phyloP scores from a whole-genome alignment of 495 filamentous ascomycete species.

The Clavariopsis aquatica region DNA sequence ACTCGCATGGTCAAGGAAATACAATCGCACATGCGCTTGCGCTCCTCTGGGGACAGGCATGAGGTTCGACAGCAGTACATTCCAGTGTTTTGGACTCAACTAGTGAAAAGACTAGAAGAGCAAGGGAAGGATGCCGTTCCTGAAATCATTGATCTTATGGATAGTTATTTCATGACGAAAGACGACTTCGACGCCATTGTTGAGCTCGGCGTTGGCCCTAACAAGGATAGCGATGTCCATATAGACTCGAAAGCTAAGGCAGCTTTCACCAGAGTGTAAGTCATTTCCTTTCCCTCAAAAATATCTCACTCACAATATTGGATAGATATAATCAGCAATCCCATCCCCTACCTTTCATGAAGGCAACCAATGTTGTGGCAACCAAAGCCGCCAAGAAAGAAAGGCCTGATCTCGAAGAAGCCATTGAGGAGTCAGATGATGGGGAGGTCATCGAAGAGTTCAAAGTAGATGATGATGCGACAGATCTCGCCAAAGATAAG shows the following conservation, averaged over 20 bases:
- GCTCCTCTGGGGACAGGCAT: slow-evolving; percentile 85
- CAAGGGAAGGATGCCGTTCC: slow-evolving; percentile 47
- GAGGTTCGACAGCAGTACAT: slow-evolving; percentile 94
- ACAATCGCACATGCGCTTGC: slow-evolving; percentile 94
- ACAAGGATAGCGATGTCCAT: slow-evolving; percentile 70
- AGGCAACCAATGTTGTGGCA: slow-evolving; percentile 71
- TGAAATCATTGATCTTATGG: slow-evolving; percentile 79
- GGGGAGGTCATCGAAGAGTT: slow-evolving; percentile 62
- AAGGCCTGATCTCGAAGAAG: slow-evolving; percentile 92
- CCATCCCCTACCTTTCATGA: slow-evolving; percentile 95
- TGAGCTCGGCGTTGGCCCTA: slow-evolving; percentile 86
- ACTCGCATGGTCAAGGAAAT: slow-evolving; percentile 87
- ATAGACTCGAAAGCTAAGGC: slow-evolving; percentile 84
- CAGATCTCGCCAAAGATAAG: slow-evolving; percentile 89
- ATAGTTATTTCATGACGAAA: slow-evolving; percentile 92
- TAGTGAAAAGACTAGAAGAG: slow-evolving; percentile 60
- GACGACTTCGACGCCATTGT: slow-evolving; percentile 92
- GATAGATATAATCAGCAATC: slow-evolving; percentile 78
- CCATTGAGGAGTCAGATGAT: slow-evolving; percentile 88
- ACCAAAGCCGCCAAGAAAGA: slow-evolving; percentile 69
- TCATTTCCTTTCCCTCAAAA: slow-evolving; percentile 20
- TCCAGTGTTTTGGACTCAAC: slow-evolving; percentile 79
- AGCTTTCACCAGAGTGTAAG: slow-evolving; percentile 80
- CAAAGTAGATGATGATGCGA: slow-evolving; percentile 55
- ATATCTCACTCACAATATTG: slow-evolving; percentile 4